Conservation (phyloP, 306 rosid species). For the Lablab purpureus region DNA sequence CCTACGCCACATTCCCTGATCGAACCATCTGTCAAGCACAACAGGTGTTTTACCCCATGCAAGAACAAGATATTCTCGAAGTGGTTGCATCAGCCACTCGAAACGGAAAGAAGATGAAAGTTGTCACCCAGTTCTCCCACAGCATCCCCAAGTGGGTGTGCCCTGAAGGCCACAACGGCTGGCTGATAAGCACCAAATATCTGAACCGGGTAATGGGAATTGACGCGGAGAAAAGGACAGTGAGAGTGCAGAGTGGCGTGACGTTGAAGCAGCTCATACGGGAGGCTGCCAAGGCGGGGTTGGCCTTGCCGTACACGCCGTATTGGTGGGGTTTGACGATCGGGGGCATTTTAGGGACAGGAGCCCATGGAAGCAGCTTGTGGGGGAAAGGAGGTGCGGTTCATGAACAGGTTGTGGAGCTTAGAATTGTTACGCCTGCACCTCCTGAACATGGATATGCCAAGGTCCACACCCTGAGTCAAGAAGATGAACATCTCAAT, state of each 20-base stretch:
- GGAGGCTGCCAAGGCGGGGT: slow-evolving; percentile 60
- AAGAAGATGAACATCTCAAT: slow-evolving; percentile 54
- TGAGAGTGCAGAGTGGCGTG: slow-evolving; percentile 69
- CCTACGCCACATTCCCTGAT: slow-evolving; percentile 73
- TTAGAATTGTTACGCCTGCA: slow-evolving; percentile 65
- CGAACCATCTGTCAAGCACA: slow-evolving; percentile 54
- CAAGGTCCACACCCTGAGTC: slow-evolving; percentile 45
- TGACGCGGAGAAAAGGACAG: slow-evolving; percentile 51
- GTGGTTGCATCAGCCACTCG: slow-evolving; percentile 58
- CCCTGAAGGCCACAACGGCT: slow-evolving; percentile 62
- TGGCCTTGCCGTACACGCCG: slow-evolving; percentile 67
- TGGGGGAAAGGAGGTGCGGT: slow-evolving; percentile 80
- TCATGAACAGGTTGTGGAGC: slow-evolving; percentile 62
- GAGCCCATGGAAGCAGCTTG: slow-evolving; percentile 86
- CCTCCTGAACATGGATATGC: slow-evolving; percentile 54
- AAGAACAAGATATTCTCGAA: slow-evolving; percentile 59
- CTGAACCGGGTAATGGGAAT: slow-evolving; percentile 52
- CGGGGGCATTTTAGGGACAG: slow-evolving; percentile 74
- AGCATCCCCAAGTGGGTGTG: slow-evolving; percentile 78
- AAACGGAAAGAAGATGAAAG: slow-evolving; percentile 57
- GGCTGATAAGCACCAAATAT: slow-evolving; percentile 75
- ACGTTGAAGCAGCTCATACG: slow-evolving; percentile 57
- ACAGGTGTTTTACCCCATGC: slow-evolving; percentile 54
- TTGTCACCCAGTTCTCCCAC: slow-evolving; percentile 66
- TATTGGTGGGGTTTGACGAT: slow-evolving; percentile 85